phyloP scores from a whole-genome alignment of 2,329 filamentous ascomycete species.

The Endoconidiophora polonica region DNA sequence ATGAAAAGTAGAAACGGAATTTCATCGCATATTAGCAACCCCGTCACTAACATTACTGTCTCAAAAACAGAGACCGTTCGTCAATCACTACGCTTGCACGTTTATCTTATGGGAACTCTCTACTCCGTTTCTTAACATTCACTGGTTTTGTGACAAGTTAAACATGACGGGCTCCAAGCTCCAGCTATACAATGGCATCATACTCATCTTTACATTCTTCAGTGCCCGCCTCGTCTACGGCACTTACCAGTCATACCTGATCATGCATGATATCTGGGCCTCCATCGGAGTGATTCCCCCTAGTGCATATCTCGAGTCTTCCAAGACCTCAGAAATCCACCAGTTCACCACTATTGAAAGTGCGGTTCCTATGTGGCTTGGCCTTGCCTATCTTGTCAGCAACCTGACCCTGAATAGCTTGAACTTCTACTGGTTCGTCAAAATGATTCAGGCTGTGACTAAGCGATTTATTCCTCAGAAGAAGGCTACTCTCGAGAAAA shows the following conservation, averaged over 20 bases:
- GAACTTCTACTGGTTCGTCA: constrained; percentile 74
- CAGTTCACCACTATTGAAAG: constrained; percentile 31
- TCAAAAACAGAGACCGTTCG: constrained; percentile 50
- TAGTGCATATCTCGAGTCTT: constrained; percentile 18
- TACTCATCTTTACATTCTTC: constrained; percentile 60
- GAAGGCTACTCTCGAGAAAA: not conserved
- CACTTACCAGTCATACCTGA: constrained; percentile 50
- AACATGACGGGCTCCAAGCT: constrained; percentile 56
- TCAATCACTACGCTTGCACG: constrained; percentile 64
- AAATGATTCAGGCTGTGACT: constrained; percentile 67
- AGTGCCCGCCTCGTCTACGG: constrained; percentile 63
- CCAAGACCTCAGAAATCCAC: constrained; percentile 22
- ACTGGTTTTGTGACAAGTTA: constrained; percentile 86
- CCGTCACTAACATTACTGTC: constrained; percentile 1
- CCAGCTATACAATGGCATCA: constrained; percentile 63
- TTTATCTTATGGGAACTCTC: constrained; percentile 84
- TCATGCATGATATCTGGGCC: constrained; percentile 53
- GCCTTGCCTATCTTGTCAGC: constrained; percentile 46
- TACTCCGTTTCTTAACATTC: constrained; percentile 70
- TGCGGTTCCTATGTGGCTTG: constrained; percentile 53
- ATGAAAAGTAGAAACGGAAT: no score
- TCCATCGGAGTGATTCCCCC: constrained; percentile 9
- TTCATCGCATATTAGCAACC: not conserved
- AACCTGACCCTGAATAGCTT: constrained; percentile 59
- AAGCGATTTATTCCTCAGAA: constrained; percentile 46